Evolutionary conservation across 768 basidiomycete species (phyloP), one percentile per base, ranked within the genome.

Genomic region (Naganishia vaughanmartiniae): DNA sequence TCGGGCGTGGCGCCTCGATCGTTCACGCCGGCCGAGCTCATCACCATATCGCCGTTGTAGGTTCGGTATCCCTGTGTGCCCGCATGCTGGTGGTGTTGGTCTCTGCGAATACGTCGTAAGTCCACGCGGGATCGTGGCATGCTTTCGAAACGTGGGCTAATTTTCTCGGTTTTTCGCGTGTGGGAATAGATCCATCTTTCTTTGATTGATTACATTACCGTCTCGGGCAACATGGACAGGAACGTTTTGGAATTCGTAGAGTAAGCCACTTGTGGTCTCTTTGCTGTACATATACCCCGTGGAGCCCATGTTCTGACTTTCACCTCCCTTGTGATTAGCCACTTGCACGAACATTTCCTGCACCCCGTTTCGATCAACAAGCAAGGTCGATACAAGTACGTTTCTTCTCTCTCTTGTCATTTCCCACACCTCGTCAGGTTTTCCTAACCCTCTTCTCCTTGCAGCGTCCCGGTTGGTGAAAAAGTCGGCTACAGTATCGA

Each of bases 51-150:
- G 30, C 30, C n/a, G 6, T 33, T 15, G 4, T 33, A 56, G 55
- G 55, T 92, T 90, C 76, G 90, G 90, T 56, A 85, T 92, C 36
- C 88, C 89, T 4, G 91, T 93, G 17, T 93, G 91, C 77, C 94
- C 94, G 12, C 94, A 97, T 79, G 93, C 94, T 0, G 94, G 94
- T 46, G 94, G 94, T 72, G 91, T 96, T 48, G 92, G 92, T 9
- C 84, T 95, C 36, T 94, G 93, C 78, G 92, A 95, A 84, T 90
- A 93, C 81, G 91, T 91, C 57, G 91, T 93, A 74, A 75, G 75
- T 77, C 4, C 12, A 28, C 33, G 67, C 24, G 4, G 42, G 26
- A 24, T 17, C 19, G 46, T 26, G 51, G 19, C 11, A 19, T 54
- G 48, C n/a, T n/a, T n/a, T n/a, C n/a, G n/a, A n/a, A n/a, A n/a